Evolutionary conservation across 352 stramenopile species (phyloP), one percentile per base, ranked within the genome.

Genomic region (Globisporangium iwayamae): DNA sequence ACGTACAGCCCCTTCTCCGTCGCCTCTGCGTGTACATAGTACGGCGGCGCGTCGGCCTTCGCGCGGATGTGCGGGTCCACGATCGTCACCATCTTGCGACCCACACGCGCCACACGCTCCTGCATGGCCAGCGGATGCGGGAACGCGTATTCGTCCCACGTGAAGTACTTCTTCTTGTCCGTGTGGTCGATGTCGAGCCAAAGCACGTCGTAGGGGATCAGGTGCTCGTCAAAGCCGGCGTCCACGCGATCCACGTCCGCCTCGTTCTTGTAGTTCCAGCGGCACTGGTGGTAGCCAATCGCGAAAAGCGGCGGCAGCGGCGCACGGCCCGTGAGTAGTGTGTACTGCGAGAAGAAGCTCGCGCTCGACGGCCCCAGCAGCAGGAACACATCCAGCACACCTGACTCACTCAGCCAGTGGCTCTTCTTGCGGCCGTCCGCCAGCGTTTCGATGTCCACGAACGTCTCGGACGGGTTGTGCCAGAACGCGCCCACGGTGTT

Each of bases 151-250:
- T 93, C 70, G 71, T 99, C 97, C 97, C 97, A 99, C 25, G 97
- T 99, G 54, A 94, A 96, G 72, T 97, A 97, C n/a, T 97, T 83
- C 79, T 99, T 99, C 10, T 96, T 97, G 71, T 99, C 89, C 13
- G 97, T 99, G 76, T 99, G 98, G 59, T 99, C 98, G 81, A 99
- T 99, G 75, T 99, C 98, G 34, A 99, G 85, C 98, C 98, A 99
- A 25, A 99, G 72, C 13, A 99, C 98, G 79, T 99, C 98, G 74
- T 99, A 99, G 6, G 98, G 98, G 69, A 99, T 99, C 73, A 99
- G 79, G 48, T 98, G 76, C 63, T 98, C 93, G 69, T 99, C 96
- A 70, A 98, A 98, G 43, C 93, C 94, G 28, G 77, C 78, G 67
- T 96, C 72, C 10, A 94, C 85, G 50, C 87, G 78, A 22, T 89